Conservation (phyloP, 1,139 yeast species). For the Candida tunisiensis region DNA sequence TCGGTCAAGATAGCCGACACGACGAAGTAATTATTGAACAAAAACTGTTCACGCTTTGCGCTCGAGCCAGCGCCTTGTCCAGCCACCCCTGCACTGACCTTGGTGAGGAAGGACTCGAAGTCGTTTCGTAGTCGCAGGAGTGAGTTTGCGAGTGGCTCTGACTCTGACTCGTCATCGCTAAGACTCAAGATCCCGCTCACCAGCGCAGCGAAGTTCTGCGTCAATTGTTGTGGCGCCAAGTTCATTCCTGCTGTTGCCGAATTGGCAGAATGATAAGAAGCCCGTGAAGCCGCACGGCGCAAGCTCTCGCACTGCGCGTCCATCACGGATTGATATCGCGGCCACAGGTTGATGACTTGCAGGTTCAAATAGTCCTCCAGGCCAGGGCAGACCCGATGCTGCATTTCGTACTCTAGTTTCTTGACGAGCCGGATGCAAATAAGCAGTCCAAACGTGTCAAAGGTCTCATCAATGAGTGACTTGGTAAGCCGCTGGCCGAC, state of each 20-base stretch:
- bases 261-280: constrained; percentile 12
- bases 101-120: constrained; percentile 64
- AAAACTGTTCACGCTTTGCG: no score
- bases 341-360: constrained; percentile 60
- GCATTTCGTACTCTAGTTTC: constrained; percentile 42
- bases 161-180: constrained; percentile 7
- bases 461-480: constrained; percentile 31
- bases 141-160: constrained; percentile 61
- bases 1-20: constrained; percentile 24
- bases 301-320: constrained; percentile 65
- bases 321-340: constrained; percentile 59
- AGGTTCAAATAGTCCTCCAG: constrained; percentile 45
- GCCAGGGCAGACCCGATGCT: constrained; percentile 49
- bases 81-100: constrained; percentile 24
- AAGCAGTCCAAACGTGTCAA: constrained; percentile 61
- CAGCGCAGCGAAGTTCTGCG: constrained; percentile 67
- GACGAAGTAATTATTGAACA: constrained; percentile 53
- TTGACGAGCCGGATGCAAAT: constrained; percentile 61
- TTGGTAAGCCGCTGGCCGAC: constrained; percentile 34
- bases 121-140: constrained; percentile 57
- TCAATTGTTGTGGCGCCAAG: constrained; percentile 43
- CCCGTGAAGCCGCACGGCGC: constrained; percentile 23
- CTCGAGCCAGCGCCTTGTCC: constrained; percentile 23
- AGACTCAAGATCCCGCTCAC: constrained; percentile 57
- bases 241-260: no score